Evolutionary conservation across 2,329 filamentous ascomycete genomes (phyloP).

Genomic region (Alternaria atra): DNA sequence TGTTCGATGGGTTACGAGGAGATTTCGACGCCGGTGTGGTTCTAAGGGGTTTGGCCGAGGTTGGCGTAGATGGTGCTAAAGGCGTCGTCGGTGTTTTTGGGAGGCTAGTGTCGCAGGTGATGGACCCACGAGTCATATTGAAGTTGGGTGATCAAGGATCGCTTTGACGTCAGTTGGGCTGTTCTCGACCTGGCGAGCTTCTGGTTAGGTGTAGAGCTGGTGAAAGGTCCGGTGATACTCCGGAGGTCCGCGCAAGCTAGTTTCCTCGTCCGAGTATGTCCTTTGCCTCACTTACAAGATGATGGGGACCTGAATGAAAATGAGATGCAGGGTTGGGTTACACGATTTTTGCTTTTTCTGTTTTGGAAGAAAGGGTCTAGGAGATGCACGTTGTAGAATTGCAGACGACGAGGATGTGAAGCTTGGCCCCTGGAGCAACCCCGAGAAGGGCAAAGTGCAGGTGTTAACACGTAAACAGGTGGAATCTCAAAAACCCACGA

Average conservation of each 20-base stretch:
- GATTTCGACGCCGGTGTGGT: slow-evolving; percentile 16
- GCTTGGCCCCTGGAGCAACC: background rate
- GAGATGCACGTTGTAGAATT: background rate
- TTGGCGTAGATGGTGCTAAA: background rate
- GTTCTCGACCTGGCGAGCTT: background rate
- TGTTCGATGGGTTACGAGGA: slow-evolving; percentile 26
- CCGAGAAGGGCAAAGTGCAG: background rate
- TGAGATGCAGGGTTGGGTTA: background rate
- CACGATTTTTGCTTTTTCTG: slow-evolving; percentile 1
- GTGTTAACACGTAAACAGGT: background rate
- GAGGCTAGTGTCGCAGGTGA: slow-evolving; percentile 8
- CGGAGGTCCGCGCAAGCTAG: background rate
- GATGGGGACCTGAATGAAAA: background rate
- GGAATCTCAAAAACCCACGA: background rate
- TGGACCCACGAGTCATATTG: slow-evolving; percentile 18
- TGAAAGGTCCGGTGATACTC: slow-evolving; percentile 4
- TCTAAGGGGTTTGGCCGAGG: background rate
- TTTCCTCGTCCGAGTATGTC: background rate
- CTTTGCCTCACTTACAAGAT: background rate
- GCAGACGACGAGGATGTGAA: background rate
- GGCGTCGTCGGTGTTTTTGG: slow-evolving; percentile 14
- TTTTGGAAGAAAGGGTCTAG: background rate
- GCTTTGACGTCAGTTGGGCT: slow-evolving; percentile 4
- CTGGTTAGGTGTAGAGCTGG: background rate
- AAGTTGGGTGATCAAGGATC: background rate